Evolutionary conservation across 1,139 yeast species (phyloP), one percentile per base, ranked within the genome.

Genomic region (Saccharomycopsis crataegensis): DNA sequence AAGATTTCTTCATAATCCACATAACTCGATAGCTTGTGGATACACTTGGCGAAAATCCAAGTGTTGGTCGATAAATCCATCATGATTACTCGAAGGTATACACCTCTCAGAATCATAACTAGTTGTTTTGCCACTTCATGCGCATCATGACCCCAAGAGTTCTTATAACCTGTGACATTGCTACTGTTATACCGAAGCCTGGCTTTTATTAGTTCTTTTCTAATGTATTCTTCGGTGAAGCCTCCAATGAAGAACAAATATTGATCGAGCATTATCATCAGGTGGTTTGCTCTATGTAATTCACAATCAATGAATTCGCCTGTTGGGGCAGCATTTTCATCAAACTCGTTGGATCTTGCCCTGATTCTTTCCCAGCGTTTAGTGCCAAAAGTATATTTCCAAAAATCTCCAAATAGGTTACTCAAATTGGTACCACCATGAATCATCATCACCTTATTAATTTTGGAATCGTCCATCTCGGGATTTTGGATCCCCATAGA

Each of bases 351-450:
- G 8, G 49, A 33, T 11, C 16, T 41, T 6, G 50, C 38, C 8
- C 17, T 22, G 4, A 56, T 16, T 9, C 44, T 9, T 36, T 51
- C 50, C 82, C 82, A 77, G 1, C 61, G 59, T 54, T 73, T 76
- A 1, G 65, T 60, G 37, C 67, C 69, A 37, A 76, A 59, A 57
- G 73, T 72, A 59, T 74, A 77, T 64, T 70, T 66, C 82, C 82
- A 77, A 60, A 71, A 59, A 60, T 76, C 80, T 28, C 78, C 77
- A 43, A 67, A 63, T 7, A 76, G 68, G 14, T 65, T 61, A 12
- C 52, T 56, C n/a, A 66, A 65, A 52, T 69, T 62, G 0, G 79
- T 75, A 3, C 82, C 82, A 5, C 79, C 82, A 59, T 72, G 76
- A 1, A 73, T 57, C 2, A 75, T 60, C 22, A 76, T 55, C 2